A percentile compares a stretch with the other conserved stretches of the same genome.
phyloP scores from a whole-genome alignment of 2,329 filamentous ascomycete genomes.

The Trichoderma sp. region DNA sequence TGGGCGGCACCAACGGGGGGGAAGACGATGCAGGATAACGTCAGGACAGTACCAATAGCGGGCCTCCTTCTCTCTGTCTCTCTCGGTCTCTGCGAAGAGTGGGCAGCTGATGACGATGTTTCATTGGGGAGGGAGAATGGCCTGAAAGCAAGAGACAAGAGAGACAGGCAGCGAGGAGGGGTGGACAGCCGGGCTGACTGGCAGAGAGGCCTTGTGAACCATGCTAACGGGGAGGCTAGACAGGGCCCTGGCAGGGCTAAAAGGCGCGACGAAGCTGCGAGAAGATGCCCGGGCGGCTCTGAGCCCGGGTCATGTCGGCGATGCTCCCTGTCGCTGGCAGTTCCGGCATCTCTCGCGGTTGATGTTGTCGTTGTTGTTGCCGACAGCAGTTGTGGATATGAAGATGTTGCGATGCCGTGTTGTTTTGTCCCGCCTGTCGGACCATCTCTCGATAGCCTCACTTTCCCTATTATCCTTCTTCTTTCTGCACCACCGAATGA shows the following conservation, averaged over 20 bases:
- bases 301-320: constrained; percentile 1
- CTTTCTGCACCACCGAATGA: neutral
- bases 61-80: neutral
- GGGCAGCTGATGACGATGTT: constrained; percentile 28
- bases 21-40: constrained; percentile 21
- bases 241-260: constrained; percentile 15
- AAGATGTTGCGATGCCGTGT: neutral
- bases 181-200: constrained; percentile 14
- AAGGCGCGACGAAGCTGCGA: neutral
- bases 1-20: constrained; percentile 14
- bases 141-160: neutral
- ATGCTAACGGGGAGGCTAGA: constrained; percentile 21
- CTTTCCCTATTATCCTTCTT: neutral
- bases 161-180: constrained; percentile 2
- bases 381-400: too few relatives aligned
- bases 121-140: constrained; percentile 11
- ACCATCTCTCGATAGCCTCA: neutral
- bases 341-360: neutral
- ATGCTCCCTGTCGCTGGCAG: neutral
- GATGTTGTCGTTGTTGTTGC: neutral
- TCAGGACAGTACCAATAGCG: constrained; percentile 28
- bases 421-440: too few relatives aligned
- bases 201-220: constrained; percentile 13
- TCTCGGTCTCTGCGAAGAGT: constrained; percentile 2
- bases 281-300: neutral